Percentiles rank a stretch among this genome's conserved stretches.
Conservation (phyloP, 495 filamentous ascomycete genomes). For the Gamarada debralockiae region DNA sequence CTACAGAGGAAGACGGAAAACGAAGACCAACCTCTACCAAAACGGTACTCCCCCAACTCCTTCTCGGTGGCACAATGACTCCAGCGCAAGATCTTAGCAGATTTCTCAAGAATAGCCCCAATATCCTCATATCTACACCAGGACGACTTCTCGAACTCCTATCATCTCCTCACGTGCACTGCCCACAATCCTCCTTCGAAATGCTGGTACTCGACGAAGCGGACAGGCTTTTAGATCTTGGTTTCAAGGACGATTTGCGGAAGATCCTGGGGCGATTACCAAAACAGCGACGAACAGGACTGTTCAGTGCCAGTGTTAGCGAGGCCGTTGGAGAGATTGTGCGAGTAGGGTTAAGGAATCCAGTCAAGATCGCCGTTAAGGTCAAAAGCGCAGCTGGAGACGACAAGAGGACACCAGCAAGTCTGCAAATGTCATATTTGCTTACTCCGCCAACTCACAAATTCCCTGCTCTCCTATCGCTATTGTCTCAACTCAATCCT, state of each 20-base stretch:
- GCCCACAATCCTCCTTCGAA: constrained; percentile 83
- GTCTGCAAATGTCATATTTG: constrained; percentile 86
- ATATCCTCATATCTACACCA: constrained; percentile 83
- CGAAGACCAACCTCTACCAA: constrained; percentile 46
- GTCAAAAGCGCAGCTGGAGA: constrained; percentile 77
- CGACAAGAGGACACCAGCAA: constrained; percentile 84
- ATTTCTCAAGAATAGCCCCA: constrained; percentile 77
- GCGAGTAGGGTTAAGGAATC: constrained; percentile 87
- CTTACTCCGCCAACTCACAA: constrained; percentile 71
- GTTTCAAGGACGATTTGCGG: constrained; percentile 87
- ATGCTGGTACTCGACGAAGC: constrained; percentile 92
- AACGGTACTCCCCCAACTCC: constrained; percentile 77
- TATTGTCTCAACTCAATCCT: constrained; percentile 65
- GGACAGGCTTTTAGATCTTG: constrained; percentile 88
- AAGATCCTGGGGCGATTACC: constrained; percentile 80
- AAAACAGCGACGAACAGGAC: constrained; percentile 87
- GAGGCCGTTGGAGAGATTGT: constrained; percentile 91
- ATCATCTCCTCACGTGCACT: constrained; percentile 86
- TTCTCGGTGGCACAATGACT: constrained; percentile 82
- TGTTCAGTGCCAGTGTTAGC: constrained; percentile 90
- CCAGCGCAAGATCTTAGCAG: constrained; percentile 77
- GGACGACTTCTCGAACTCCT: constrained; percentile 86
- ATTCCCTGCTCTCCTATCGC: constrained; percentile 63
- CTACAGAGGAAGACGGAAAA: constrained; percentile 45
- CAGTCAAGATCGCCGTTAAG: constrained; percentile 88